A percentile compares a stretch with the other conserved stretches of the same genome.
Evolutionary conservation across 2,329 filamentous ascomycete genomes (phyloP).

Genomic region (Scedosporium dehoogii): DNA sequence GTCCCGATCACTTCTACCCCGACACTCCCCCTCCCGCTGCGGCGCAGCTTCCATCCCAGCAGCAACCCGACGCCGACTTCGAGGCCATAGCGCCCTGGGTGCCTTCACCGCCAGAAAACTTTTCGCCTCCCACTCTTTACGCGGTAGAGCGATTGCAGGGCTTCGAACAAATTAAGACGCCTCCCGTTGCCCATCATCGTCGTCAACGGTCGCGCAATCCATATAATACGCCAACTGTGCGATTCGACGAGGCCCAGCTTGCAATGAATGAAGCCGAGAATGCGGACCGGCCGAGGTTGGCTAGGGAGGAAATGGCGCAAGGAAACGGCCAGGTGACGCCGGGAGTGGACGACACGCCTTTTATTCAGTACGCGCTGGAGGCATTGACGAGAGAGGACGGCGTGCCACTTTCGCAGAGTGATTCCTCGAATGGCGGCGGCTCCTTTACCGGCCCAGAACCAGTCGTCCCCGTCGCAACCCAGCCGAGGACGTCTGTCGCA

Average conservation of each 20-base stretch:
- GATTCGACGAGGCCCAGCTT: conserved; percentile 28
- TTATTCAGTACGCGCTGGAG: conserved; percentile 82
- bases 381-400: conserved; percentile 70
- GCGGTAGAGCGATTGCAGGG: neutral
- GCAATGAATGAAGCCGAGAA: conserved; percentile 26
- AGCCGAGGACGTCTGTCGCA: neutral
- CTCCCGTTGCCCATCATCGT: neutral
- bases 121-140: neutral
- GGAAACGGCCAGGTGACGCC: conserved; percentile 51
- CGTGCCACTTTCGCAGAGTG: conserved; percentile 12
- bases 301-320: neutral
- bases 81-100: conserved; percentile 1
- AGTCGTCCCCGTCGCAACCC: neutral
- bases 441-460: conserved; percentile 8
- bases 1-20: conserved; percentile 6
- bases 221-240: conserved; percentile 13
- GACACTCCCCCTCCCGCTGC: neutral
- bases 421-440: conserved; percentile 24
- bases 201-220: neutral
- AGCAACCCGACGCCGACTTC: neutral
- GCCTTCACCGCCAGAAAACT: conserved; percentile 1
- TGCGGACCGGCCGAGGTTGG: conserved; percentile 17
- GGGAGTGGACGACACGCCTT: conserved; percentile 74
- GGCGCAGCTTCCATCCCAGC: neutral
- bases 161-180: neutral